Percentiles rank a stretch among this genome's conserved stretches.
phyloP scores from a whole-genome alignment of 2,329 filamentous ascomycete genomes.

The Beauveria bassiana region DNA sequence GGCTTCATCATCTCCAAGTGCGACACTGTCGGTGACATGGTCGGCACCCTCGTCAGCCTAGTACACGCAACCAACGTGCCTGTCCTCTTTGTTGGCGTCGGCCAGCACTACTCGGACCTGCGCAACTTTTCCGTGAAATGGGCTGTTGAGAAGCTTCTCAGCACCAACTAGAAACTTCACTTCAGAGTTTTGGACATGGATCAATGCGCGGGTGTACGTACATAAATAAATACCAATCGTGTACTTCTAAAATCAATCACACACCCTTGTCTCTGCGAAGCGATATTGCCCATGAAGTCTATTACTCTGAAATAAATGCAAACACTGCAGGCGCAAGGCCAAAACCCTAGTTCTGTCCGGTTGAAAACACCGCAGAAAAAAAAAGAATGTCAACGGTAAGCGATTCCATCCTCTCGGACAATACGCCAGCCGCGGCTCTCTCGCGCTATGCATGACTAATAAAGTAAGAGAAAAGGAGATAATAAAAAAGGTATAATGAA shows the following conservation, averaged over 20 bases:
- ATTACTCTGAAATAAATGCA: too few relatives aligned
- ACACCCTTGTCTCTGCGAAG: too few relatives aligned
- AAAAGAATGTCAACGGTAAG: slow-evolving; percentile 1
- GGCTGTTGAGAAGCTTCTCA: slow-evolving; percentile 60
- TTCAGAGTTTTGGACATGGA: not conserved
- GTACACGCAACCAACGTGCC: slow-evolving; percentile 96
- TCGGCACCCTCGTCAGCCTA: slow-evolving; percentile 89
- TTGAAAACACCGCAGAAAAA: not conserved
- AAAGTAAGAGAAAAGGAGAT: slow-evolving; percentile 6
- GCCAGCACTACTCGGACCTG: slow-evolving; percentile 61
- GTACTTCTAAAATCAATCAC: not conserved
- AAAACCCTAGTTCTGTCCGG: too few relatives aligned
- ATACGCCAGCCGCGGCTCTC: not conserved
- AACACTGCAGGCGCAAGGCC: not conserved
- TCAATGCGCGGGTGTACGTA: not conserved
- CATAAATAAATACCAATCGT: not conserved
- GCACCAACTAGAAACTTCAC: slow-evolving; percentile 30
- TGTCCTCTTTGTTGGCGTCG: slow-evolving; percentile 79
- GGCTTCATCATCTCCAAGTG: slow-evolving; percentile 99
- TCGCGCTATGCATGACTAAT: slow-evolving; percentile 15
- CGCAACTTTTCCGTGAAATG: slow-evolving; percentile 62
- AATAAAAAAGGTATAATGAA: slow-evolving; percentile 8
- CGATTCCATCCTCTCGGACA: not conserved
- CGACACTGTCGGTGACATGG: slow-evolving; percentile 99
- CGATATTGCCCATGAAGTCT: not conserved